A percentile compares a stretch with the other conserved stretches of the same genome.
These are phyloP conservation scores for Epichloe aotearoae DNA, from an alignment of 2,329 filamentous ascomycete species.

Conservation along the genomic window DNA sequence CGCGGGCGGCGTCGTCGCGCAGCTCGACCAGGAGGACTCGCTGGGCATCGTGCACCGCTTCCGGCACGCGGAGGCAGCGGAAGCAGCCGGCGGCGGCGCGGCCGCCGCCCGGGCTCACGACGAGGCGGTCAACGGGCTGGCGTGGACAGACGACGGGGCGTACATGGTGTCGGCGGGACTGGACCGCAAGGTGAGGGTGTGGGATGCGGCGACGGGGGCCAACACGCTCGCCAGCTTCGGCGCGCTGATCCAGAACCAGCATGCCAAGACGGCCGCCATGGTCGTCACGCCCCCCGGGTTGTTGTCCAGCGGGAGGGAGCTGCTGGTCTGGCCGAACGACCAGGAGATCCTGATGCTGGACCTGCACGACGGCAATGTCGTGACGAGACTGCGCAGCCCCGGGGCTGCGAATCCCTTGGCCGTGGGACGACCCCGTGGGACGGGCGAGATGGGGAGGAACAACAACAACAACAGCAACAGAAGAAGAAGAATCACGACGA, in stretches of 20 bases:
- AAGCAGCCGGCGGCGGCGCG: slow-evolving; percentile 14
- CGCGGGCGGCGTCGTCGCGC: slow-evolving; percentile 60
- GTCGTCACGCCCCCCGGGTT: slow-evolving; percentile 43
- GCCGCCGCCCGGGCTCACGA: slow-evolving; percentile 53
- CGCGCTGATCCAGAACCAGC: slow-evolving; percentile 63
- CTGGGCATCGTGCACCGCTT: slow-evolving; percentile 45
- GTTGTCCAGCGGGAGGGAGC: slow-evolving; percentile 38
- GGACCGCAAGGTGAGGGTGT: slow-evolving; percentile 74
- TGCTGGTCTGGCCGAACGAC: slow-evolving; percentile 72
- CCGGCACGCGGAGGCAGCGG: slow-evolving; percentile 21
- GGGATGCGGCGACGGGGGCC: slow-evolving; percentile 66
- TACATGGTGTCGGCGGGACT: slow-evolving; percentile 71
- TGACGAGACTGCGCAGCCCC: slow-evolving; percentile 57
- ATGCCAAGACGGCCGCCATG: slow-evolving; percentile 46
- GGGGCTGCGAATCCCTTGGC: slow-evolving; percentile 34
- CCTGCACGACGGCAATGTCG: slow-evolving; percentile 59
- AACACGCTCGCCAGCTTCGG: slow-evolving; percentile 87
- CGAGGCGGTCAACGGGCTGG: slow-evolving; percentile 70
- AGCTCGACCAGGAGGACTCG: slow-evolving; percentile 74
- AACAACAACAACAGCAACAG: no score
- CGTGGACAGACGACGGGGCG: slow-evolving; percentile 69
- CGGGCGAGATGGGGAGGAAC: slow-evolving; percentile 42
- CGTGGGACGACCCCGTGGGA: slow-evolving; percentile 18
- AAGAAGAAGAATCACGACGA: slow-evolving; percentile 55
- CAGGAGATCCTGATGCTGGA: slow-evolving; percentile 70